Evolutionary conservation across 2,329 filamentous ascomycete species (phyloP), one percentile per base, ranked within the genome.

Genomic region (Chaetomiaceae sp.): DNA sequence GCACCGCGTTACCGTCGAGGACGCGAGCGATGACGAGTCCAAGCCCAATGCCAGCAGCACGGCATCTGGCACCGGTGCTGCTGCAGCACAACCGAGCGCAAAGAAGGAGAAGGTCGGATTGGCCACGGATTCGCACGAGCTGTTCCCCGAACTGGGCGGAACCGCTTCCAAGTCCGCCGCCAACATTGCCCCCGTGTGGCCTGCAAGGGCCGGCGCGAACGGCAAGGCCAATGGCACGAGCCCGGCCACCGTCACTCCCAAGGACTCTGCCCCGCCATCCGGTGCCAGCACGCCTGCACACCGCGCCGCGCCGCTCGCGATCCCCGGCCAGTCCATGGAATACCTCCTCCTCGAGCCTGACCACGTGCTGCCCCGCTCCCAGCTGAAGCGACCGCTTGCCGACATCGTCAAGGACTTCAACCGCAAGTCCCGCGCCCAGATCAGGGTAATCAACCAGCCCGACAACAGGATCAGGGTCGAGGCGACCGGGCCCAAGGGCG

Each of bases 381-480:
- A 95, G 69, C 76, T 96, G 65, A 95, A 88, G 78, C 89, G 89
- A 63, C 89, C 92, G 7, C 78, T 96, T 47, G 77, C 83, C 29
- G 92, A 97, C 61, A 85, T 94, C 60, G 76, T 96, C 66, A 88
- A 89, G 68, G 91, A 96, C 61, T 89, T 97, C 72, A 96, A 95
- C 74, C 89, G 87, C 72, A 89, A 87, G 67, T 95, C 89, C 56
- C 91, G 92, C 68, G 91, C 91, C 54, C 89, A 84, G 62, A 83
- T 99, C 61, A 85, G 87, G 62, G 86, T 91, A 78, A 82, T 82
- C 54, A 81, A 82, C 55, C 83, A 85, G n/a, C 80, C 84, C 58
- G 85, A 82, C 59, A 89, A 88, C 20, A 80, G 81, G 34, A 78
- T 91, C 62, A 84, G 86, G 63, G 95, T 99, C 66, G 88, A 92